phyloP scores from a whole-genome alignment of 768 basidiomycete genomes.

The Termitomyces sp. region DNA sequence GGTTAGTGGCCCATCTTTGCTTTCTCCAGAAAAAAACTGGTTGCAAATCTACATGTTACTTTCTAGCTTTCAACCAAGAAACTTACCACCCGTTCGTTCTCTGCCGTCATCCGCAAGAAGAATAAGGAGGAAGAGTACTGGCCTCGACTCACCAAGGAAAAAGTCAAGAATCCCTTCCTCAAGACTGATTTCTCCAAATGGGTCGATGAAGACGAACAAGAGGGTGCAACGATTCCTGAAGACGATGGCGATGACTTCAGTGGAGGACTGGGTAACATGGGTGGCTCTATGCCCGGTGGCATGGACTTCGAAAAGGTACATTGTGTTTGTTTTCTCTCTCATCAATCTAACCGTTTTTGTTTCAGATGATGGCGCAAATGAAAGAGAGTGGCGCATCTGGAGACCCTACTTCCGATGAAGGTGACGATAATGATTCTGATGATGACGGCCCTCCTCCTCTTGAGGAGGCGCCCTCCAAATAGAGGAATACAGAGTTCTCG shows the following conservation, averaged over 20 bases:
- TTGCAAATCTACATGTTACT: not conserved
- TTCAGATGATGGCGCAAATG: conserved; percentile 53
- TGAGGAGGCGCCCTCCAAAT: conserved; percentile 56
- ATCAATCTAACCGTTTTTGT: not conserved
- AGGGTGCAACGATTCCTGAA: conserved; percentile 43
- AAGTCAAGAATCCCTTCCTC: conserved; percentile 72
- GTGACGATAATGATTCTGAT: conserved; percentile 46
- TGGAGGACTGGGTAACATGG: conserved; percentile 48
- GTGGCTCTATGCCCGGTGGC: conserved; percentile 34
- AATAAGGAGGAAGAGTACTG: conserved; percentile 75
- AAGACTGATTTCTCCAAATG: conserved; percentile 97
- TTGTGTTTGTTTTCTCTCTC: not conserved
- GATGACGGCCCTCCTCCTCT: conserved; percentile 80
- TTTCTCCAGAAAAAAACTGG: not conserved
- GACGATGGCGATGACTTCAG: conserved; percentile 48
- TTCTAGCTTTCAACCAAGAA: conserved; percentile 54
- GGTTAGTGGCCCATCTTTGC: conserved; percentile 38
- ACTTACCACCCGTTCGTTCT: conserved; percentile 65
- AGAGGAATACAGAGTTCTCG: conserved; percentile 12
- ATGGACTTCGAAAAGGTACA: conserved; percentile 69
- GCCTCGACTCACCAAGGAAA: conserved; percentile 91
- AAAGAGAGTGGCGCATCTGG: conserved; percentile 24
- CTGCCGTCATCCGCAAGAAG: conserved; percentile 78
- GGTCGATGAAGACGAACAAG: conserved; percentile 98
- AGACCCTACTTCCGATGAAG: conserved; percentile 26